Evolutionary conservation across 495 filamentous ascomycete species (phyloP).

Genomic region (Jackrogersella multiformis): DNA sequence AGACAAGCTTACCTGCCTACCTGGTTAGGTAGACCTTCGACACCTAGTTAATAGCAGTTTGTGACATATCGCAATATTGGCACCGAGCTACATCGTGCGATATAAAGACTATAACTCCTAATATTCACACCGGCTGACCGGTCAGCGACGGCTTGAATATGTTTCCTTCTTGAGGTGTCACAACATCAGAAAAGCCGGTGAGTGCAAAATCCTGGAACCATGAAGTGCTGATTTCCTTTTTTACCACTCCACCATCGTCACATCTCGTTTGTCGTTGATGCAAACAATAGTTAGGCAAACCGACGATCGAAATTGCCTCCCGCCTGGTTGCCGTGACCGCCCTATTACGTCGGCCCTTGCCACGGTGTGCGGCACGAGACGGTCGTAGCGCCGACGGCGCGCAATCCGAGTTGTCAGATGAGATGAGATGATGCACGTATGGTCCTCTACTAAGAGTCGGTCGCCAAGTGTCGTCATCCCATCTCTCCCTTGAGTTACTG

Average conservation of each 20-base stretch:
- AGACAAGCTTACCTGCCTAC: background rate
- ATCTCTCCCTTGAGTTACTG: background rate
- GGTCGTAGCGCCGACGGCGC: constrained; percentile 13
- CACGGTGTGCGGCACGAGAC: constrained; percentile 17
- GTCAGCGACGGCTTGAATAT: constrained; percentile 23
- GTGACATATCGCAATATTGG: constrained; percentile 20
- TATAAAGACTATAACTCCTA: background rate
- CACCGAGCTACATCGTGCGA: constrained; percentile 5
- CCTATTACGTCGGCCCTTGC: constrained; percentile 13
- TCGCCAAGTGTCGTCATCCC: constrained; percentile 13
- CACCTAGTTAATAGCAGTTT: background rate
- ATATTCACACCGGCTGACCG: constrained; percentile 36
- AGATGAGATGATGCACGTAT: constrained; percentile 3
- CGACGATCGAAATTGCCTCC: constrained; percentile 12
- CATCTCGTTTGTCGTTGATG: constrained; percentile 10
- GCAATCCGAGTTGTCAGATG: constrained; percentile 25
- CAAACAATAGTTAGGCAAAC: constrained; percentile 33
- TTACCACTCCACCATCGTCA: background rate
- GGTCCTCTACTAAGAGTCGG: background rate
- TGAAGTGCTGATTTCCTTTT: background rate
- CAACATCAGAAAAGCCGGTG: constrained; percentile 28
- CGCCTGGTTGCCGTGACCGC: constrained; percentile 13
- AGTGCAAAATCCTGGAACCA: background rate
- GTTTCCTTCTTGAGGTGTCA: constrained; percentile 21
- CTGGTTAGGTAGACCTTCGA: constrained; percentile 4